Percentiles rank a stretch among this genome's conserved stretches.
These are phyloP conservation scores for Erodium texanum DNA, from an alignment of 441 rosid genomes.

Conservation along the genomic window DNA sequence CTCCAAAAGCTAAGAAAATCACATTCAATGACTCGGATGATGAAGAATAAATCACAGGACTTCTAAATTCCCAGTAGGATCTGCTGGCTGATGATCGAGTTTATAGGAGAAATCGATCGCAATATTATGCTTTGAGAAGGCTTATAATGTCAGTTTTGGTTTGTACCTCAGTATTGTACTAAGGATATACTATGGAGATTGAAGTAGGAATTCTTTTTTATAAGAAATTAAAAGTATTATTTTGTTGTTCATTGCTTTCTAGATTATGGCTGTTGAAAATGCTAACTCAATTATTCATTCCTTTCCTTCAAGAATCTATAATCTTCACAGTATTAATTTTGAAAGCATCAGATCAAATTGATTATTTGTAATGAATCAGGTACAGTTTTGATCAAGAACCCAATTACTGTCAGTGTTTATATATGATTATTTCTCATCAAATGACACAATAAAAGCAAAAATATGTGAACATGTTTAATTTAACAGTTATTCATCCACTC, in stretches of 20 bases:
- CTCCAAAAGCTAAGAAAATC: slow-evolving; percentile 78
- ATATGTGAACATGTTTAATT: not conserved
- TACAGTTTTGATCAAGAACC: too few species aligned
- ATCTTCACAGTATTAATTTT: too few species aligned
- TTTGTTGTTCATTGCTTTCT: not conserved
- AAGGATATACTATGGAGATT: not conserved
- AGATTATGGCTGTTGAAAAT: too few species aligned
- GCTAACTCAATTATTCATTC: too few species aligned
- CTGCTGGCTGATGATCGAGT: not conserved
- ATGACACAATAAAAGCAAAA: not conserved
- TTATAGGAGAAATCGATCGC: not conserved
- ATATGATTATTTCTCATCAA: not conserved
- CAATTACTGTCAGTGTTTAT: too few species aligned
- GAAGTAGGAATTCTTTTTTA: not conserved
- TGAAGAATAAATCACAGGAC: slow-evolving; percentile 33
- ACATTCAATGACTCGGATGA: slow-evolving; percentile 68
- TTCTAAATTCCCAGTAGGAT: not conserved
- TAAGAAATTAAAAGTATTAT: not conserved
- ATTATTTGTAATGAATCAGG: too few species aligned
- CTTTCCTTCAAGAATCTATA: too few species aligned
- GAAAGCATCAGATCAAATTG: too few species aligned
- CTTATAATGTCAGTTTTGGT: not conserved
- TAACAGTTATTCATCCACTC: not conserved
- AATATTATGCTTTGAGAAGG: not conserved
- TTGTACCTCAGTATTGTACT: not conserved